Conservation (phyloP, 352 stramenopile genomes). For the Globisporangium viniferum region DNA sequence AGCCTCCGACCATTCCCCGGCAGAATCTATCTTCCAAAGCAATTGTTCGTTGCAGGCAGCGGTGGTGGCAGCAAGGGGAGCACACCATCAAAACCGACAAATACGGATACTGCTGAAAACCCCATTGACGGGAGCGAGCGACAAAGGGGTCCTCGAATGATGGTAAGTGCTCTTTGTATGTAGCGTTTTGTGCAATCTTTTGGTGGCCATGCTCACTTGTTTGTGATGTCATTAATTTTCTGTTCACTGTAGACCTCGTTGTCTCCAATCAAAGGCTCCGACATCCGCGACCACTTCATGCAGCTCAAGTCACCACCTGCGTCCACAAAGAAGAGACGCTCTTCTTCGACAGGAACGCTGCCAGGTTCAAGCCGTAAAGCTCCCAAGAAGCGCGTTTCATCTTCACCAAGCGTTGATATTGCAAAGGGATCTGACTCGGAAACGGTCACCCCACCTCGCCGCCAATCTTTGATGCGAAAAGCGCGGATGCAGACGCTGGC, state of each 20-base stretch:
- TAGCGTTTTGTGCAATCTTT: neutral
- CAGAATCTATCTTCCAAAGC: constrained; percentile 79
- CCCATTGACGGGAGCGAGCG: neutral
- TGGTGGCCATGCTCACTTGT: constrained; percentile 10
- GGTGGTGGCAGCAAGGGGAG: constrained; percentile 7
- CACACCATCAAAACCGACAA: neutral
- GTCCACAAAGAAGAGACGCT: constrained; percentile 46
- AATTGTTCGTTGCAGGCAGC: constrained; percentile 39
- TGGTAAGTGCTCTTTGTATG: constrained; percentile 30
- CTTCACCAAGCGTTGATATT: neutral
- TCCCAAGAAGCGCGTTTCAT: constrained; percentile 8
- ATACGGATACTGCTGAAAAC: neutral
- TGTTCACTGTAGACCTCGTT: constrained; percentile 42
- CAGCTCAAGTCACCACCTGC: constrained; percentile 52
- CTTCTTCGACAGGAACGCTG: constrained; percentile 19
- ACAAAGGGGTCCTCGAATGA: constrained; percentile 32
- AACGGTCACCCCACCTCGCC: constrained; percentile 29
- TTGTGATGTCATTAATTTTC: constrained; percentile 14
- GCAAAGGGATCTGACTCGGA: constrained; percentile 5
- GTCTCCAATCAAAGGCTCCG: constrained; percentile 71
- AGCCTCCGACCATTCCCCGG: constrained; percentile 82
- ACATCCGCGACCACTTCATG: constrained; percentile 52
- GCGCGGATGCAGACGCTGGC: constrained; percentile 36
- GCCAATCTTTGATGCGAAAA: constrained; percentile 52
- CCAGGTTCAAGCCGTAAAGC: constrained; percentile 8